phyloP scores from a whole-genome alignment of 2,329 filamentous ascomycete species.

The Pestalotiopsis fici region DNA sequence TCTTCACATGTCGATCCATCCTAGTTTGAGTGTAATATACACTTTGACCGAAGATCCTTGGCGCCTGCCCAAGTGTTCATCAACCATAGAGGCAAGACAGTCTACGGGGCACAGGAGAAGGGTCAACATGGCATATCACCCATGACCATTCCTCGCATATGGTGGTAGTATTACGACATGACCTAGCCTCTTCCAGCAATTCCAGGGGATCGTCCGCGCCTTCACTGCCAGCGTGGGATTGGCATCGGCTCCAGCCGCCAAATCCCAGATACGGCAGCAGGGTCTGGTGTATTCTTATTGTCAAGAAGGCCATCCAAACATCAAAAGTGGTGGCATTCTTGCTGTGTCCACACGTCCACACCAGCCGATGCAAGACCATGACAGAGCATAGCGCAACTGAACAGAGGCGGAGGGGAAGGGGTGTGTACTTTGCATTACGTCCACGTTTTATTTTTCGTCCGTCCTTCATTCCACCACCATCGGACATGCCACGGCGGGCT shows the following conservation, averaged over 20 bases:
- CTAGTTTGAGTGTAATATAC: background rate
- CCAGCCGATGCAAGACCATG: background rate
- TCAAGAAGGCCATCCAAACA: background rate
- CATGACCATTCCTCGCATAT: background rate
- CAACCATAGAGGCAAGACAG: too few species aligned
- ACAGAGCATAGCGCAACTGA: background rate
- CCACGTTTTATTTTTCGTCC: conserved; percentile 1
- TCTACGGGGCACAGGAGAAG: background rate
- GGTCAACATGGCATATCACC: background rate
- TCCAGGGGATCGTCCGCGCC: background rate
- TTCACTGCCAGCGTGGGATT: background rate
- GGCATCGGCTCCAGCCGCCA: background rate
- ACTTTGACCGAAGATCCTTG: background rate
- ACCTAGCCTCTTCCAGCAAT: background rate
- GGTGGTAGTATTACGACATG: background rate
- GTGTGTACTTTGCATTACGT: background rate
- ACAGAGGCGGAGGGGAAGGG: background rate
- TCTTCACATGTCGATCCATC: conserved; percentile 2
- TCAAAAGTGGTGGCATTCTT: background rate
- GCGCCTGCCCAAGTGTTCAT: background rate
- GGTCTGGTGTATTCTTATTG: background rate
- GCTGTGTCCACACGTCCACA: background rate
- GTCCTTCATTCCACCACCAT: background rate
- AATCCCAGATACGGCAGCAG: background rate
- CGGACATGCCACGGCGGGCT: background rate